Conservation (phyloP, 495 filamentous ascomycete species). For the Xeromyces bisporus region DNA sequence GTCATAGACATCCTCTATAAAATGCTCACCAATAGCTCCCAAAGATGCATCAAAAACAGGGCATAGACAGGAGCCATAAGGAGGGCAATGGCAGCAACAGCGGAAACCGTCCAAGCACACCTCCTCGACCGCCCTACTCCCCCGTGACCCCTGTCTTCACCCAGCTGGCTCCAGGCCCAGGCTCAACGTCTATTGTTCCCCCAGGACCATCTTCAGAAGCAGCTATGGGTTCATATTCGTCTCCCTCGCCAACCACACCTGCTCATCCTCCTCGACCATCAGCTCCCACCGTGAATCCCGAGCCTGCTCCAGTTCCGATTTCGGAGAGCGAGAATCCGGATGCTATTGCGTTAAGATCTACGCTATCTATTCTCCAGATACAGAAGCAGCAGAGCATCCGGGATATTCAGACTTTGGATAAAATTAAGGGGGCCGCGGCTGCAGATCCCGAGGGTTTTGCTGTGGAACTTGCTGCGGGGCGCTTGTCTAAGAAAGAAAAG, state of each 20-base stretch:
- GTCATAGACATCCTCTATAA: too few species aligned
- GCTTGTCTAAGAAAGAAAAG: conserved; percentile 25
- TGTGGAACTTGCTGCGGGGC: conserved; percentile 40
- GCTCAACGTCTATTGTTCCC: conserved; percentile 19
- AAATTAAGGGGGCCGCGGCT: conserved; percentile 45
- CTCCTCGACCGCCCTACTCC: conserved; percentile 30
- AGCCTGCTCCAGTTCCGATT: conserved; percentile 47
- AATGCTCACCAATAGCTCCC: too few species aligned
- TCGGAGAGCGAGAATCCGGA: conserved; percentile 66
- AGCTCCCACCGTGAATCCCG: conserved; percentile 11
- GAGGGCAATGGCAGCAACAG: conserved; percentile 2
- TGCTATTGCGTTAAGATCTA: conserved; percentile 62
- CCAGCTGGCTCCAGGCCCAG: conserved; percentile 20
- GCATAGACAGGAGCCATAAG: background rate
- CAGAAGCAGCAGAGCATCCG: conserved; percentile 59
- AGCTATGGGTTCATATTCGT: background rate
- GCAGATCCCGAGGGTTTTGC: conserved; percentile 53
- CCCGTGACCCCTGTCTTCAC: conserved; percentile 30
- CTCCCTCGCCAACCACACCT: background rate
- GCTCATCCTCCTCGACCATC: background rate
- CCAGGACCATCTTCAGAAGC: conserved; percentile 17
- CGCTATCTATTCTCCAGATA: conserved; percentile 66
- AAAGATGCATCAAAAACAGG: too few species aligned
- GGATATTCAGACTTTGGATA: conserved; percentile 49
- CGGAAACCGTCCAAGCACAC: conserved; percentile 21